Conservation (phyloP, 225 moss, liverwort and hornwort species). For the Antitrichia curtipendula region DNA sequence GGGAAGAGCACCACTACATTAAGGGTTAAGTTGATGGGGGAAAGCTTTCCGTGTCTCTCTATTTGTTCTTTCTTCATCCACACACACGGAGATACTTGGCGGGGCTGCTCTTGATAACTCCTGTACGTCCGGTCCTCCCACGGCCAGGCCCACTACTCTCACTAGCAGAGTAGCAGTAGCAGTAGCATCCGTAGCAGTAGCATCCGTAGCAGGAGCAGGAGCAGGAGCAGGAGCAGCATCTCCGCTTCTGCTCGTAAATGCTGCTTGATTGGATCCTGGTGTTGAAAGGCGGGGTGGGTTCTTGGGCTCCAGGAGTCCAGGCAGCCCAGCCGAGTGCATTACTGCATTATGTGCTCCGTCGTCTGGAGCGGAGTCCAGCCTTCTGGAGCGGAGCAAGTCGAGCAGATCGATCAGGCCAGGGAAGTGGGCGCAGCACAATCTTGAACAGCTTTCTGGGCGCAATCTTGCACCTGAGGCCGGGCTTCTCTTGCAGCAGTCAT, state of each 20-base stretch:
- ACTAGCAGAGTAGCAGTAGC: neutral
- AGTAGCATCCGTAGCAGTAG: neutral
- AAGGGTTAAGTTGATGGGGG: too few relatives aligned
- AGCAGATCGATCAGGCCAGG: too few relatives aligned
- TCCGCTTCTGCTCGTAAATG: constrained; percentile 13
- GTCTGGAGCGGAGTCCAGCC: too few relatives aligned
- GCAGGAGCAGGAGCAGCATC: neutral
- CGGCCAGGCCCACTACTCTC: neutral
- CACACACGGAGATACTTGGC: too few relatives aligned
- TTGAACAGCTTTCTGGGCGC: neutral
- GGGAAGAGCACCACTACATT: too few relatives aligned
- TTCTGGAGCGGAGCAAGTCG: too few relatives aligned
- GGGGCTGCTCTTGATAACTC: too few relatives aligned
- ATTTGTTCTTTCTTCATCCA: too few relatives aligned
- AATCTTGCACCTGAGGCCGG: neutral
- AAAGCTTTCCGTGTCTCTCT: too few relatives aligned
- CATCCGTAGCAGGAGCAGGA: neutral
- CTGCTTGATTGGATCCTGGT: neutral
- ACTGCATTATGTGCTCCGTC: neutral
- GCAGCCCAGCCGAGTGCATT: neutral
- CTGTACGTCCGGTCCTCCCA: neutral
- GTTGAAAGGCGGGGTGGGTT: neutral
- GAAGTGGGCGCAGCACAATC: neutral
- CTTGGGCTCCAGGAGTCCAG: neutral
- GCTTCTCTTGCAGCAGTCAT: constrained; percentile 3